A percentile compares a stretch with the other conserved stretches of the same genome.
Conservation (phyloP, 2,329 filamentous ascomycete species). For the Coniella lustricola region DNA sequence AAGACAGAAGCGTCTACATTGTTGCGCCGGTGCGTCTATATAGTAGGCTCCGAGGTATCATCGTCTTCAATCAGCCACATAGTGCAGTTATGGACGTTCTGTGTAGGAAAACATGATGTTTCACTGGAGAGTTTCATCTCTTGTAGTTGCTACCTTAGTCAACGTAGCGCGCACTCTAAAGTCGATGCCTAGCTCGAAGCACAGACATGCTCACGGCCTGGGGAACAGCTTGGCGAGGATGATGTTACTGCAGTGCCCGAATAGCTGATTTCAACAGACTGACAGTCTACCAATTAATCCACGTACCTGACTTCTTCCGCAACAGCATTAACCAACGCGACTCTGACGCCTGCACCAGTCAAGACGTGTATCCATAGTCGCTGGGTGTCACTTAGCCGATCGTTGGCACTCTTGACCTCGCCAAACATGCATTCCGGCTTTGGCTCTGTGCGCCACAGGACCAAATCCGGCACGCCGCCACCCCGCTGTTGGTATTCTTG, state of each 20-base stretch:
- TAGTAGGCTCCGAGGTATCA: no score
- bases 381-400: slow-evolving; percentile 92
- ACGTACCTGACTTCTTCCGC: slow-evolving; percentile 44
- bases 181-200: not conserved
- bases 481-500: slow-evolving; percentile 87
- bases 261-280: not conserved
- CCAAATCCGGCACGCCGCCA: slow-evolving; percentile 84
- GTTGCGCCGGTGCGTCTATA: no score
- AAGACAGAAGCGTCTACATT: no score
- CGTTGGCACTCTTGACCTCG: slow-evolving; percentile 79
- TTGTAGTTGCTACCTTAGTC: not conserved
- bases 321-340: slow-evolving; percentile 68
- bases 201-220: not conserved
- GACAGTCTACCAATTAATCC: slow-evolving; percentile 24
- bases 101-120: not conserved
- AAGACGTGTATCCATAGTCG: slow-evolving; percentile 95
- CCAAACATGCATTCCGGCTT: slow-evolving; percentile 62
- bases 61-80: not conserved
- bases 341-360: slow-evolving; percentile 72
- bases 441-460: slow-evolving; percentile 63
- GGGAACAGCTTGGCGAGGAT: not conserved
- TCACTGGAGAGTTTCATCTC: slow-evolving; percentile 14
- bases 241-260: not conserved
- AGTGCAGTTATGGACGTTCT: not conserved
- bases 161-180: not conserved